A percentile compares a stretch with the other conserved stretches of the same genome.
Evolutionary conservation across 176 grass and related monocot species (phyloP).

Genomic region (Guadua angustifolia): DNA sequence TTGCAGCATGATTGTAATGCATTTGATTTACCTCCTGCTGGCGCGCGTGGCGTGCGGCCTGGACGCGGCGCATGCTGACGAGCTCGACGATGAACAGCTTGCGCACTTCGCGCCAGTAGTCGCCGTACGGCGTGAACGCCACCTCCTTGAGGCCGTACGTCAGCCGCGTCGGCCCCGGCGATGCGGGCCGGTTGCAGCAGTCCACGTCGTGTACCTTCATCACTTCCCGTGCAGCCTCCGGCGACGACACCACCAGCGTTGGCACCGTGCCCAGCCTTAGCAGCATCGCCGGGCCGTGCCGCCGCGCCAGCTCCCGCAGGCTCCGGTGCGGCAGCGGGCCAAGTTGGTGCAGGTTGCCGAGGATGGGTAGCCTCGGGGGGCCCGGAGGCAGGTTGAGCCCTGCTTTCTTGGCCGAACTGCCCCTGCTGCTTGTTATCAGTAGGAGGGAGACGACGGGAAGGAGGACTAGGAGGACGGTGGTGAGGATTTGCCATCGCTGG

Average conservation of each 20-base stretch:
- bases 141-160: constrained; percentile 41
- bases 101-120: constrained; percentile 54
- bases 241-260: constrained; percentile 59
- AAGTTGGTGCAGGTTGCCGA: constrained; percentile 70
- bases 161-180: constrained; percentile 32
- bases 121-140: constrained; percentile 50
- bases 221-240: constrained; percentile 54
- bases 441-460: neutral
- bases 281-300: constrained; percentile 45
- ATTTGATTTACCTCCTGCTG: neutral
- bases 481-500: constrained; percentile 15
- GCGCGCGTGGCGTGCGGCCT: neutral
- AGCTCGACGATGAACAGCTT: constrained; percentile 55
- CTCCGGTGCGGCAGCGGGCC: constrained; percentile 58
- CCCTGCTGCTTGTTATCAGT: neutral
- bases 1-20: too few relatives aligned
- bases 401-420: neutral
- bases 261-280: constrained; percentile 56
- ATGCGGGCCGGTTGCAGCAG: constrained; percentile 45
- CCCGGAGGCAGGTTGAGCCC: constrained; percentile 39
- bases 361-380: constrained; percentile 37
- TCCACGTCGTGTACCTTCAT: constrained; percentile 51
- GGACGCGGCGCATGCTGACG: constrained; percentile 50
- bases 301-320: constrained; percentile 46
- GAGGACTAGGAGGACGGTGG: neutral